Base-by-base conservation (phyloP, 2,329 filamentous ascomycete genomes). In the Chaetomium sp. region DNA sequence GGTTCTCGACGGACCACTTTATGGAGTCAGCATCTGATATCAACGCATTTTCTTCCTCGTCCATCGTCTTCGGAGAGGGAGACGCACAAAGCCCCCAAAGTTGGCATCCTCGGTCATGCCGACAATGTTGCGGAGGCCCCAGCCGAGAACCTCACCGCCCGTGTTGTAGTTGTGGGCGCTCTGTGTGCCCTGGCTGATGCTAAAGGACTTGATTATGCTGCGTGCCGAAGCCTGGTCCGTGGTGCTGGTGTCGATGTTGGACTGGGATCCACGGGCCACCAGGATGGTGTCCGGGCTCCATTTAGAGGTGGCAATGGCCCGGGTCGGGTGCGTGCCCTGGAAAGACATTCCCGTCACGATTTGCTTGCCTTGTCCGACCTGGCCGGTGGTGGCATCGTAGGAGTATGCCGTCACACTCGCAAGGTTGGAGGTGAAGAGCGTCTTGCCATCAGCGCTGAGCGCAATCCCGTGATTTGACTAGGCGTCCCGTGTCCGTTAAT, bases 1-100 rank as follows among this genome's bases (percentile, higher is more conserved):
- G 85, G 72, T 90, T 90, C 74, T 90, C 87, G 2, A 90, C 85
- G 12, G 77, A 77, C 77, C 79, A 82, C 35, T 49, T 23, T n/a
- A 71, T 6, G 12, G 3, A 27, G 63, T 66, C 51, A 64, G 19
- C 6, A 23, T 13, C 6, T n/a, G 53, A 29, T 13, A 16, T 16
- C 13, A 3, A 38, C 12, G 1, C 13, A 19, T 3, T 21, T 21
- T 10, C 47, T 27, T 6, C 1, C 31, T 6, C 4, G 9, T 21
- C 38, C 13, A 5, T 3, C 1, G 4, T 47, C 13, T 8, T 3
- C 1, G 4, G 45, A 21, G 12, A 16, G 8, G 5, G 50, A 4
- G 1, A 59, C 60, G 2, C 47, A 71, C 57, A 33, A 79, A 70
- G 6, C 74, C 75, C 9, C 77, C 77, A 10, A 69, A 54, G 16